Evolutionary conservation across 495 filamentous ascomycete species (phyloP), one percentile per base, ranked within the genome.

Genomic region (Hypoxylon lenormandii): DNA sequence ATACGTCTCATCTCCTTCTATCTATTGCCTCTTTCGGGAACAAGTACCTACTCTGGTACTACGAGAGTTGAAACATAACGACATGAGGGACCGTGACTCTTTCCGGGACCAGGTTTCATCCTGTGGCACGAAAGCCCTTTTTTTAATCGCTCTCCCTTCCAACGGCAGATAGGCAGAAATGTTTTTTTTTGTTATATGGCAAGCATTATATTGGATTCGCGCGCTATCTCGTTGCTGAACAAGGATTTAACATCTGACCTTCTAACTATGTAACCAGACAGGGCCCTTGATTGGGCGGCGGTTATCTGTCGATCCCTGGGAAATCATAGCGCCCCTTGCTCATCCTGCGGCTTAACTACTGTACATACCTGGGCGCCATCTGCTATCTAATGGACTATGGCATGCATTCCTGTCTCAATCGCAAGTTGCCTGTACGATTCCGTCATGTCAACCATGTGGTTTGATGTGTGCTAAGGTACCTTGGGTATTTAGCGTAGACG

Each of bases 291-390:
- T 65, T 70, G 66, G 66, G 6, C 3, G 26, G 38, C 51, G 61
- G 67, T 70, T 70, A 70, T 70, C 67, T 65, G 61, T 70, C 51
- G 55, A 70, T 70, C 66, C 55, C 59, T 49, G 33, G 52, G n/a
- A 63, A 60, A 59, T 49, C 5, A 45, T 49, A 48, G 42, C 43
- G 22, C 50, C 64, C 58, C 58, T 58, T 62, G 46, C 51, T 43
- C 51, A 42, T 68, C 45, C 58, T 68, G 65, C 59, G 66, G 66
- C 66, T 69, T 58, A 58, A 66, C 46, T 53, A 15, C n/a, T n/a
- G n/a, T n/a, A n/a, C n/a, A n/a, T n/a, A n/a, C n/a, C n/a, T n/a
- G n/a, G 37, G 21, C 18, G 53, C 37, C 42, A 43, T 33, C 21
- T 49, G 30, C 62, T 59, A 65, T 65, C 62, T n/a, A n/a, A n/a